phyloP scores from a whole-genome alignment of 2,329 filamentous ascomycete species.

The Xylariales sp. region DNA sequence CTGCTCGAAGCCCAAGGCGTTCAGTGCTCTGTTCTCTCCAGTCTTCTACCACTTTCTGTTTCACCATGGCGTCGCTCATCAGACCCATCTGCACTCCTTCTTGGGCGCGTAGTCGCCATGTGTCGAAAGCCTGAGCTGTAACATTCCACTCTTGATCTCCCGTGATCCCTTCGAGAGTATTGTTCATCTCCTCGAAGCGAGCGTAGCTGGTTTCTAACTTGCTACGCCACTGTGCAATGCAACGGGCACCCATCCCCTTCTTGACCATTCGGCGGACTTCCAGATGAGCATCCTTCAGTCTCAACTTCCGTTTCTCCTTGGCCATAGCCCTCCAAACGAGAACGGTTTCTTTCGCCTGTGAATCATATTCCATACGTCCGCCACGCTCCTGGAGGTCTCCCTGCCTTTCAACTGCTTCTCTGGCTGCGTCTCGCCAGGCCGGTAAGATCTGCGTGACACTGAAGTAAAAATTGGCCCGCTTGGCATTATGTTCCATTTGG shows the following conservation, averaged over 20 bases:
- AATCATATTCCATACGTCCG: constrained; percentile 25
- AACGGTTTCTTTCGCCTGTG: constrained; percentile 19
- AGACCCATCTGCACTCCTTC: constrained; percentile 16
- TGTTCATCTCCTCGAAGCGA: constrained; percentile 22
- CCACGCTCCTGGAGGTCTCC: constrained; percentile 21
- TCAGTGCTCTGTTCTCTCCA: constrained; percentile 20
- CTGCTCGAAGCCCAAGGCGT: constrained; percentile 14
- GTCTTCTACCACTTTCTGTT: constrained; percentile 19
- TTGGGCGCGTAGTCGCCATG: constrained; percentile 22
- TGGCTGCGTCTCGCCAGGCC: constrained; percentile 21
- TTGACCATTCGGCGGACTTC: constrained; percentile 29
- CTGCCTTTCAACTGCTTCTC: constrained; percentile 13
- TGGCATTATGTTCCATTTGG: constrained; percentile 20
- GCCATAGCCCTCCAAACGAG: constrained; percentile 20
- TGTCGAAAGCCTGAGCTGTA: constrained; percentile 15
- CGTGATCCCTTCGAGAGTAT: constrained; percentile 17
- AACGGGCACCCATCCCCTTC: constrained; percentile 26
- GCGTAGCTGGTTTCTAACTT: constrained; percentile 21
- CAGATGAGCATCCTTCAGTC: constrained; percentile 25
- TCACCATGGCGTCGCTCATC: constrained; percentile 16
- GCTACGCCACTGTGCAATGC: constrained; percentile 23
- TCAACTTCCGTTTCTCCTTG: constrained; percentile 25
- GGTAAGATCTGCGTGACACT: constrained; percentile 21
- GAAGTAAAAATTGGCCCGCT: constrained; percentile 24
- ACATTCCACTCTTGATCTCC: constrained; percentile 20